Percentiles rank a stretch among this genome's conserved stretches.
phyloP scores from a whole-genome alignment of 2,329 filamentous ascomycete genomes.

The Fusarium tjaetaba region DNA sequence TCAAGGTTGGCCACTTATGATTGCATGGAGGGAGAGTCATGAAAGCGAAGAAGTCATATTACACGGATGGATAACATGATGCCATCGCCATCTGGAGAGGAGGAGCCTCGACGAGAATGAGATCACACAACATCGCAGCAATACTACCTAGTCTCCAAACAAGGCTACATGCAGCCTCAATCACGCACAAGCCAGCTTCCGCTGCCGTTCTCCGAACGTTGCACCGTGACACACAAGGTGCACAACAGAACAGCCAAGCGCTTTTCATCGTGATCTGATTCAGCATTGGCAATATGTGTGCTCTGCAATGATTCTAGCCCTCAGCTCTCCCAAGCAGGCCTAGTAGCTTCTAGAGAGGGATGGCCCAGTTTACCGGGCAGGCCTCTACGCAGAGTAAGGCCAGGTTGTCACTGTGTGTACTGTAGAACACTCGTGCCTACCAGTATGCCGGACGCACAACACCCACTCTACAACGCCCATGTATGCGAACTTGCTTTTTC shows the following conservation, averaged over 20 bases:
- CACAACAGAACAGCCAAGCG: slow-evolving; percentile 17
- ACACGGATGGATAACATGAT: background rate
- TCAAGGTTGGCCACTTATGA: background rate
- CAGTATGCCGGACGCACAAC: slow-evolving; percentile 21
- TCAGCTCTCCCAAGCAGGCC: slow-evolving; percentile 1
- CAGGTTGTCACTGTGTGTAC: background rate
- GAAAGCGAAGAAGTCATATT: background rate
- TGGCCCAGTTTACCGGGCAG: background rate
- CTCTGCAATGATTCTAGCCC: slow-evolving; percentile 8
- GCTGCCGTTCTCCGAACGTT: slow-evolving; percentile 34
- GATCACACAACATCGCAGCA: background rate
- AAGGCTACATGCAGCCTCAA: slow-evolving; percentile 19
- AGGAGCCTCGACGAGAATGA: background rate
- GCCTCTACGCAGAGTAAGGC: background rate
- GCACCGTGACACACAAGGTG: slow-evolving; percentile 13
- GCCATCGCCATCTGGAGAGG: background rate
- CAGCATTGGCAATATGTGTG: background rate
- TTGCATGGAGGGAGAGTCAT: background rate
- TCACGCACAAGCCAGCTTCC: slow-evolving; percentile 17
- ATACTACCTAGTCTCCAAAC: slow-evolving; percentile 3
- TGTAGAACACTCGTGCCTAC: background rate
- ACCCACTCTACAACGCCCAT: slow-evolving; percentile 14
- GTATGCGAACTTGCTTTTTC: slow-evolving; percentile 35
- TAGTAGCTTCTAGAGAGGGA: background rate
- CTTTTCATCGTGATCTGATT: slow-evolving; percentile 29